A percentile compares a stretch with the other conserved stretches of the same genome.
Conservation (phyloP, 331 rosid genomes). For the Dryas integrifolia region DNA sequence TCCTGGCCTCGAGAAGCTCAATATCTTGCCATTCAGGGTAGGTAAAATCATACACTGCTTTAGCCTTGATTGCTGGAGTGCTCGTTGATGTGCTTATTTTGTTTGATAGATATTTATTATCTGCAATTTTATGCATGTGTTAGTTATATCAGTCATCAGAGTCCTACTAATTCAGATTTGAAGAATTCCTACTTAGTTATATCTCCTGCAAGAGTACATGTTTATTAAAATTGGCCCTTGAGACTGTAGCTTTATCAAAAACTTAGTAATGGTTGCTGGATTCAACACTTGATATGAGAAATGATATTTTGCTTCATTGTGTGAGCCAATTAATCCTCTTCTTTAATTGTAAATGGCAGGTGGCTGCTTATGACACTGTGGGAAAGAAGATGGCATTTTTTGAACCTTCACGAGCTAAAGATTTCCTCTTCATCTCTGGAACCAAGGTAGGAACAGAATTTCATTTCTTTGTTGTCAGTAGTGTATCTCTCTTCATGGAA, state of each 20-base stretch:
- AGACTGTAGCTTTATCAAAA: background rate
- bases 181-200: background rate
- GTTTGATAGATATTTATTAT: background rate
- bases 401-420: conserved; percentile 75
- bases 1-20: conserved; percentile 95
- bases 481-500: conserved; percentile 5
- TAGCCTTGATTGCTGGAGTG: background rate
- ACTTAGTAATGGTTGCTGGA: background rate
- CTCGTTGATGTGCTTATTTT: background rate
- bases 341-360: conserved; percentile 44
- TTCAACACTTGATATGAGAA: background rate
- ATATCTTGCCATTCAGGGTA: conserved; percentile 91
- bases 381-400: conserved; percentile 90
- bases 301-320: background rate
- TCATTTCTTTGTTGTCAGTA: conserved; percentile 13
- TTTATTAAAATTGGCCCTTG: background rate
- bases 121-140: background rate
- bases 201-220: background rate
- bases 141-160: background rate
- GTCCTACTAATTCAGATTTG: background rate
- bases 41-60: conserved; percentile 17
- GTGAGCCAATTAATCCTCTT: background rate
- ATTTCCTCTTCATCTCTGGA: conserved; percentile 94
- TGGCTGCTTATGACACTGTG: conserved; percentile 85
- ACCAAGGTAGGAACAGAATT: conserved; percentile 62